A percentile compares a stretch with the other conserved stretches of the same genome.
Conservation (phyloP, 441 rosid genomes). For the Populus hybrid region DNA sequence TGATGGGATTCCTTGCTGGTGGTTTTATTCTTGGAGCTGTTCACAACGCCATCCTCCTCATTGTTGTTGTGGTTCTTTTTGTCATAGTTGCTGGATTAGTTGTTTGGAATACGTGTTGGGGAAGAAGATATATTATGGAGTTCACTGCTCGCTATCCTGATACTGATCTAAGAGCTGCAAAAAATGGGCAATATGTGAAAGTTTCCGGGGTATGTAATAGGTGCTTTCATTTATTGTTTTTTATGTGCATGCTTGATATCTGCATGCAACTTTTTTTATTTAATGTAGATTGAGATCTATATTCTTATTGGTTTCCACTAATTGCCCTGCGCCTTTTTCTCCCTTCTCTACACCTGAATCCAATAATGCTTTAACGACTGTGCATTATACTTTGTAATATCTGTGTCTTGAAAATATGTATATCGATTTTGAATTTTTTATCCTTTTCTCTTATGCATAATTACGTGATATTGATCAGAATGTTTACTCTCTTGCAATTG, state of each 20-base stretch:
- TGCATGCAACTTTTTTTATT: too few species aligned
- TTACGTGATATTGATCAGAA: background rate
- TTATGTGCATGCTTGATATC: too few species aligned
- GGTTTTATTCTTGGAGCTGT: too few species aligned
- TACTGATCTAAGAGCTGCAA: conserved; percentile 78
- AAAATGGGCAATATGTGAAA: conserved; percentile 85
- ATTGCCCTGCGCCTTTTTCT: too few species aligned
- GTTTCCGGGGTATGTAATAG: conserved; percentile 72
- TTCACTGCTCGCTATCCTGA: conserved; percentile 72
- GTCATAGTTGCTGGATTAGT: conserved; percentile 50
- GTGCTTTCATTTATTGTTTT: too few species aligned
- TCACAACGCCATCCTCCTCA: conserved; percentile 68
- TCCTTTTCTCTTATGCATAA: background rate
- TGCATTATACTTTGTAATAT: too few species aligned
- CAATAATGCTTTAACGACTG: too few species aligned
- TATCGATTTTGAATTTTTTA: background rate
- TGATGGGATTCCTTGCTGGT: too few species aligned
- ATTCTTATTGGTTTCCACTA: too few species aligned
- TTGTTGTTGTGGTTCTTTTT: conserved; percentile 58
- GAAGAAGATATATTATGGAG: conserved; percentile 54
- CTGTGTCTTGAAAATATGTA: too few species aligned
- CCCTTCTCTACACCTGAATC: too few species aligned
- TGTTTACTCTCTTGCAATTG: conserved; percentile 2
- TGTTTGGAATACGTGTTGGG: conserved; percentile 76
- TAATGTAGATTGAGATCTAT: too few species aligned